These are phyloP conservation scores for Debaryomyces maramus DNA, from an alignment of 805 yeast genomes.

Conservation along the genomic window DNA sequence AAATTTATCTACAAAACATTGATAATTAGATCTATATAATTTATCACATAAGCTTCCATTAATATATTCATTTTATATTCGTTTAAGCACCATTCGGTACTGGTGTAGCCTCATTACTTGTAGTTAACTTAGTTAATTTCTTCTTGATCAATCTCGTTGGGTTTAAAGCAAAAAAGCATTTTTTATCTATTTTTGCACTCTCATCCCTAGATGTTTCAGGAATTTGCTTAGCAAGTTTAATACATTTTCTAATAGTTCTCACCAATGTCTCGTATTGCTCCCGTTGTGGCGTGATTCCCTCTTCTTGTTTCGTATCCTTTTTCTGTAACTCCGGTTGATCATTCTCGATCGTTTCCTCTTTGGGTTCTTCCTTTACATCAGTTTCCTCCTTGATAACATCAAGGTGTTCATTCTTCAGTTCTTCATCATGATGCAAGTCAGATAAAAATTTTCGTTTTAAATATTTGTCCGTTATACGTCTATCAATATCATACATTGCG, in stretches of 20 bases:
- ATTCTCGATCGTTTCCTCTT: slow-evolving; percentile 5
- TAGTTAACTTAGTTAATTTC: slow-evolving; percentile 27
- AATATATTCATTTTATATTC: no score
- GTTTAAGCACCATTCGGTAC: neutral
- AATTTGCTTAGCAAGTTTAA: slow-evolving; percentile 41
- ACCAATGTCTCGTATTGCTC: slow-evolving; percentile 47
- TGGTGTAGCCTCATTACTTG: neutral
- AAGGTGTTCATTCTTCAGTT: slow-evolving; percentile 15
- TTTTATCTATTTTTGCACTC: slow-evolving; percentile 61
- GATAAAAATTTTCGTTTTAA: slow-evolving; percentile 59
- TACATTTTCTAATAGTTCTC: slow-evolving; percentile 49
- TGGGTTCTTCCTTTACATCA: slow-evolving; percentile 10
- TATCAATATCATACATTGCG: slow-evolving; percentile 68
- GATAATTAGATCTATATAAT: no score
- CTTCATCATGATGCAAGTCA: slow-evolving; percentile 11
- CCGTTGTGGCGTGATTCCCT: slow-evolving; percentile 11
- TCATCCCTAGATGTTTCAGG: slow-evolving; percentile 56
- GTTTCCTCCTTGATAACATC: slow-evolving; percentile 13
- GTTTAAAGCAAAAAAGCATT: slow-evolving; percentile 60
- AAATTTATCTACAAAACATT: neutral
- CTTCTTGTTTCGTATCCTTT: slow-evolving; percentile 5
- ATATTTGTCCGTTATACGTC: slow-evolving; percentile 63
- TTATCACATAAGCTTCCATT: no score
- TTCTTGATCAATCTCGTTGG: slow-evolving; percentile 56
- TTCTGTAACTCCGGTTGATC: slow-evolving; percentile 16